Conservation (phyloP, 441 rosid species). For the Aleurites moluccanus region DNA sequence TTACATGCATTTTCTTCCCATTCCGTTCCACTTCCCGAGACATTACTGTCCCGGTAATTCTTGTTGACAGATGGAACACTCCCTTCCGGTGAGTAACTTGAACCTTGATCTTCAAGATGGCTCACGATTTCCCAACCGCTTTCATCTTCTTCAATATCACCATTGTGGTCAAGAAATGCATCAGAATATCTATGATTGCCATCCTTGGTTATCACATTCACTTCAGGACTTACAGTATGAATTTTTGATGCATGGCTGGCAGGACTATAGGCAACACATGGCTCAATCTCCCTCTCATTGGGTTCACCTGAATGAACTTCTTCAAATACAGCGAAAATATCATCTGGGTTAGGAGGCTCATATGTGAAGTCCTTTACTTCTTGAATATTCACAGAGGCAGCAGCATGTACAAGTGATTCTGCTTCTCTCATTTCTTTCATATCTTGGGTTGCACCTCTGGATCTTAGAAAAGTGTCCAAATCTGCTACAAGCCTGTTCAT, state of each 20-base stretch:
- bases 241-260: constrained; percentile 54
- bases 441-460: constrained; percentile 47
- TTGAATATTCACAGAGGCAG: constrained; percentile 39
- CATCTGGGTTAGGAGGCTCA: constrained; percentile 69
- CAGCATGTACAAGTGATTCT: constrained; percentile 56
- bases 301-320: constrained; percentile 60
- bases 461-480: constrained; percentile 59
- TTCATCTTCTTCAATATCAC: constrained; percentile 74
- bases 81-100: constrained; percentile 74
- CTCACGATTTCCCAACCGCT: constrained; percentile 97
- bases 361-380: constrained; percentile 72
- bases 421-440: constrained; percentile 60
- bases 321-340: constrained; percentile 73
- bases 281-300: constrained; percentile 63
- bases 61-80: constrained; percentile 66
- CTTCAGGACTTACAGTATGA: constrained; percentile 53
- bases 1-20: constrained; percentile 53
- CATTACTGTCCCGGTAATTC: constrained; percentile 46
- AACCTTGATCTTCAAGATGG: constrained; percentile 86
- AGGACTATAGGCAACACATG: constrained; percentile 53
- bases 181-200: constrained; percentile 40
- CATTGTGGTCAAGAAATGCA: constrained; percentile 42
- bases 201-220: constrained; percentile 35
- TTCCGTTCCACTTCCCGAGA: constrained; percentile 54
- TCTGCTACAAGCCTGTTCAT: constrained; percentile 79